phyloP scores from a whole-genome alignment of 352 stramenopile species.

The Phytophthora brassicae region DNA sequence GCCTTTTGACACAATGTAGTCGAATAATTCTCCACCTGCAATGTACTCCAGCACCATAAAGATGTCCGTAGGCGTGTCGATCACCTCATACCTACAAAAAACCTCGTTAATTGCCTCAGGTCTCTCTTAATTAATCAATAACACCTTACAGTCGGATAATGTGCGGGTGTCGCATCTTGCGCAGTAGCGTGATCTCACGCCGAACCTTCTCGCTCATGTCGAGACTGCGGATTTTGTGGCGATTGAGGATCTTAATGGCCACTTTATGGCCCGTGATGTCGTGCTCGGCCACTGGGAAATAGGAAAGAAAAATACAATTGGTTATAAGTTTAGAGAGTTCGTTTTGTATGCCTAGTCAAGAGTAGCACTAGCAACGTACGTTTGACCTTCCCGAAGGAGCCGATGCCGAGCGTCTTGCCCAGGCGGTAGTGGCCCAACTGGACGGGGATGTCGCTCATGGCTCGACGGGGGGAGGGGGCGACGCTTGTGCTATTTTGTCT shows the following conservation, averaged over 20 bases:
- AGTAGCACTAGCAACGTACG: conserved; percentile 83
- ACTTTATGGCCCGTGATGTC: conserved; percentile 98
- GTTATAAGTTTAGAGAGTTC: no score
- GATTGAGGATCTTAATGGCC: conserved; percentile 99
- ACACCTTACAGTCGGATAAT: conserved; percentile 97
- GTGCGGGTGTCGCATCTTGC: conserved; percentile 98
- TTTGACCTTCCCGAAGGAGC: conserved; percentile 99
- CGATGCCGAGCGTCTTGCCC: conserved; percentile 99
- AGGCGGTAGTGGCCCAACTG: conserved; percentile 98
- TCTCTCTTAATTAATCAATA: not conserved
- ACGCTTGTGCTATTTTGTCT: no score
- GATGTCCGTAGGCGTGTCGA: conserved; percentile 99
- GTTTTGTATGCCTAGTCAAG: no score
- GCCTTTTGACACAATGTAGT: conserved; percentile 99
- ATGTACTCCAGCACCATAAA: conserved; percentile 96
- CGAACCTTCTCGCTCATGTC: conserved; percentile 99
- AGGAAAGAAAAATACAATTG: no score
- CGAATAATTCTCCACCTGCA: conserved; percentile 94
- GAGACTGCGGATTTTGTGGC: conserved; percentile 98
- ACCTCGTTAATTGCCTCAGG: not conserved
- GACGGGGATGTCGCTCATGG: conserved; percentile 90
- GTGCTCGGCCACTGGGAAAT: conserved; percentile 93
- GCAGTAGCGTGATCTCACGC: conserved; percentile 99
- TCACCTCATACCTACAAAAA: conserved; percentile 92
- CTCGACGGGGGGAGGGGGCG: not conserved